Conservation (phyloP, 768 basidiomycete genomes). For the Lentinus tigrinus region DNA sequence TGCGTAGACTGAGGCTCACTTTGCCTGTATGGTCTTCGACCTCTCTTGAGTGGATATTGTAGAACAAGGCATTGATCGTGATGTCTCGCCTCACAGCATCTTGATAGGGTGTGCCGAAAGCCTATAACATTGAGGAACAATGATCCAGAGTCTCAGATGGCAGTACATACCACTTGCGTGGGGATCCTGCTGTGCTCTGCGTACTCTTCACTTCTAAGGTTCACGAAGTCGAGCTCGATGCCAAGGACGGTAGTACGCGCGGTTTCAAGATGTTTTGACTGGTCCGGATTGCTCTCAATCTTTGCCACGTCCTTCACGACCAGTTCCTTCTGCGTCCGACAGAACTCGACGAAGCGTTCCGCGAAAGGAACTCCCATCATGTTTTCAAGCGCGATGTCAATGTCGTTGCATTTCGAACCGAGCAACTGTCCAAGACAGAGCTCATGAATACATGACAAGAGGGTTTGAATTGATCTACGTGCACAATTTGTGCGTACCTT, state of each 20-base stretch:
- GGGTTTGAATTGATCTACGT: not conserved
- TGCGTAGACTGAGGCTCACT: slow-evolving; percentile 37
- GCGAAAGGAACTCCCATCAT: slow-evolving; percentile 94
- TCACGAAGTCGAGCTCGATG: slow-evolving; percentile 89
- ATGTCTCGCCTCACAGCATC: slow-evolving; percentile 90
- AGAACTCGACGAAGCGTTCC: slow-evolving; percentile 66
- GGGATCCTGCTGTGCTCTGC: slow-evolving; percentile 87
- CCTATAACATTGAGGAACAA: slow-evolving; percentile 40
- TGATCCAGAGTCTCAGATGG: not conserved
- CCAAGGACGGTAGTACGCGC: slow-evolving; percentile 81
- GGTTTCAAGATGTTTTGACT: slow-evolving; percentile 97
- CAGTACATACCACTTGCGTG: slow-evolving; percentile 65
- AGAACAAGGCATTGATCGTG: slow-evolving; percentile 95
- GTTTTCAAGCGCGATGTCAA: slow-evolving; percentile 86
- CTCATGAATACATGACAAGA: not conserved
- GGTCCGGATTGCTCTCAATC: slow-evolving; percentile 92
- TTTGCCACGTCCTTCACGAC: slow-evolving; percentile 65
- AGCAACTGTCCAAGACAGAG: slow-evolving; percentile 55
- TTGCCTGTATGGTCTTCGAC: slow-evolving; percentile 88
- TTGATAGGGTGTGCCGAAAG: slow-evolving; percentile 87
- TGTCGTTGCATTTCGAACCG: slow-evolving; percentile 79
- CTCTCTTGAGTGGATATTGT: slow-evolving; percentile 82
- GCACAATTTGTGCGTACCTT: slow-evolving; percentile 60
- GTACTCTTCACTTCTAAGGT: slow-evolving; percentile 91
- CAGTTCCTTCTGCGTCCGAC: slow-evolving; percentile 49